Percentiles rank a stretch among this genome's conserved stretches.
Evolutionary conservation across 2,329 filamentous ascomycete species (phyloP).

Genomic region (Drechslerella stenobrocha): DNA sequence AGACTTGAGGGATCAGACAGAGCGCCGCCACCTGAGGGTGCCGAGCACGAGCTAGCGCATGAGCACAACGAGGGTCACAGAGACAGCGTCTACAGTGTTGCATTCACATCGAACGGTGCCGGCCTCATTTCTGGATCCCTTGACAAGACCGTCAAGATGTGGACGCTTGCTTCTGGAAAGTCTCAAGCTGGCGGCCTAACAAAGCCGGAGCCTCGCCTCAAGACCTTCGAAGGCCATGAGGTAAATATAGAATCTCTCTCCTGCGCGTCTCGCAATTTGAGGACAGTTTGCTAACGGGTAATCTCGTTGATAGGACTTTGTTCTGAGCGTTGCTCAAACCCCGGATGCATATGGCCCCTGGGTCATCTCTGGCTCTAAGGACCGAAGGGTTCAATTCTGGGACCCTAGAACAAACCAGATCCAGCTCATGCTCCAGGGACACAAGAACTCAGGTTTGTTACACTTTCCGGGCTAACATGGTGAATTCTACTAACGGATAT

Average conservation of each 20-base stretch:
- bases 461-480: constrained; percentile 48
- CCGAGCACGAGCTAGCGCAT: constrained; percentile 76
- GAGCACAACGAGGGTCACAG: constrained; percentile 55
- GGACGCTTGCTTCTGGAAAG: constrained; percentile 79
- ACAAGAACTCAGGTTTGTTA: constrained; percentile 82
- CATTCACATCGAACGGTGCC: constrained; percentile 57
- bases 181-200: constrained; percentile 67
- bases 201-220: constrained; percentile 89
- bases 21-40: constrained; percentile 83
- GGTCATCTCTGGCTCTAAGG: constrained; percentile 97
- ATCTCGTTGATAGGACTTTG: constrained; percentile 71
- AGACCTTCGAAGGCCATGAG: constrained; percentile 96
- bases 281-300: not conserved
- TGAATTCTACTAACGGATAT: constrained; percentile 17
- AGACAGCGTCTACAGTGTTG: constrained; percentile 58
- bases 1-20: constrained; percentile 65
- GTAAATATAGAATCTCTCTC: constrained; percentile 59
- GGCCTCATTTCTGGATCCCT: constrained; percentile 97
- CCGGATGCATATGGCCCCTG: constrained; percentile 76
- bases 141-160: constrained; percentile 77
- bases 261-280: constrained; percentile 21
- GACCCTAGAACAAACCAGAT: constrained; percentile 89
- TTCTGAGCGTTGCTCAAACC: constrained; percentile 90
- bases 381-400: constrained; percentile 98
- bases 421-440: constrained; percentile 96